Conservation (phyloP, 495 filamentous ascomycete genomes). For the Aspergillus heteromorphus region DNA sequence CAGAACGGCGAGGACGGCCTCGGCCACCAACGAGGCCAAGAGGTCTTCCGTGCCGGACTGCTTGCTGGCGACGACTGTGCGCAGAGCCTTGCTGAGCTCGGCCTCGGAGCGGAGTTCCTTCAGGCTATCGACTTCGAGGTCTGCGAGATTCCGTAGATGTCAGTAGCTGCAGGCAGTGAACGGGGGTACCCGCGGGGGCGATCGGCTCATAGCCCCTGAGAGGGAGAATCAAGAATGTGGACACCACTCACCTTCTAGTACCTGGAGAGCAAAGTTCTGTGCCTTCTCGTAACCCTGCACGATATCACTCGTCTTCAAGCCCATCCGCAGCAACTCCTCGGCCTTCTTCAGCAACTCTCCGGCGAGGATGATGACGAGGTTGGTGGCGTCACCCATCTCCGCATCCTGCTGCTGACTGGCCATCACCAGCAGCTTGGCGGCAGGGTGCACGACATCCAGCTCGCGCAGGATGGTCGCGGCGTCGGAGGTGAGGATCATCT, state of each 20-base stretch:
- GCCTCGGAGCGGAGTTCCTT: constrained; percentile 69
- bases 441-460: constrained; percentile 96
- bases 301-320: constrained; percentile 94
- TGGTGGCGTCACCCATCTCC: constrained; percentile 98
- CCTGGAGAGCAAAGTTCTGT: constrained; percentile 75
- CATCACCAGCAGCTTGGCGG: constrained; percentile 98
- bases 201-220: constrained; percentile 11
- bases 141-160: constrained; percentile 31
- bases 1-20: constrained; percentile 89
- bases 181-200: neutral
- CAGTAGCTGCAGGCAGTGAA: neutral
- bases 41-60: constrained; percentile 89
- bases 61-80: constrained; percentile 93
- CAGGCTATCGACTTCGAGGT: constrained; percentile 86
- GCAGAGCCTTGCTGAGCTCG: constrained; percentile 91
- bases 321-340: constrained; percentile 91
- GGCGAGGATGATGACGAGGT: constrained; percentile 92
- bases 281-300: constrained; percentile 93
- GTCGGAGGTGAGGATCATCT: constrained; percentile 98
- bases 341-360: constrained; percentile 97
- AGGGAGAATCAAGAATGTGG: neutral
- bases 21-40: constrained; percentile 79
- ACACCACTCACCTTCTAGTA: constrained; percentile 61
- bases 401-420: constrained; percentile 97
- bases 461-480: constrained; percentile 96